A percentile compares a stretch with the other conserved stretches of the same genome.
phyloP scores from a whole-genome alignment of 495 filamentous ascomycete species.

The Hypoxylon subgilvum region DNA sequence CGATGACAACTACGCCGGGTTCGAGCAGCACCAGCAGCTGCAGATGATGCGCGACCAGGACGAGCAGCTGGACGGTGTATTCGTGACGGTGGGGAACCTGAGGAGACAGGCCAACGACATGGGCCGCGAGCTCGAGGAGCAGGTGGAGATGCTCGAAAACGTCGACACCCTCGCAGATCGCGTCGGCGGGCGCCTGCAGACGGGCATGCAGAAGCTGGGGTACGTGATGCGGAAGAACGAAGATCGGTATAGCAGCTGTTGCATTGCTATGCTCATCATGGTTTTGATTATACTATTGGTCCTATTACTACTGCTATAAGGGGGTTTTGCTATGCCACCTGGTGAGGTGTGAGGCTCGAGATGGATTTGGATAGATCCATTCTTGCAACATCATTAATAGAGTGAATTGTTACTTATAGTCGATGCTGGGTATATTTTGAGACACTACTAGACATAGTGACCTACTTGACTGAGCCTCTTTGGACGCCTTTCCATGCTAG shows the following conservation, averaged over 20 bases:
- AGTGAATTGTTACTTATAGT: slow-evolving; percentile 2
- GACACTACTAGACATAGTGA: slow-evolving; percentile 1
- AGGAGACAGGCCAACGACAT: slow-evolving; percentile 89
- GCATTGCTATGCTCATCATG: slow-evolving; percentile 83
- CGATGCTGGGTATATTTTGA: slow-evolving; percentile 32
- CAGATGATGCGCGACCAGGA: slow-evolving; percentile 96
- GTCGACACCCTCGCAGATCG: slow-evolving; percentile 83
- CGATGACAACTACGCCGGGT: slow-evolving; percentile 73
- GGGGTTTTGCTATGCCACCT: slow-evolving; percentile 8
- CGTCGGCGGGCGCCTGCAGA: slow-evolving; percentile 83
- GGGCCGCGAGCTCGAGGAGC: slow-evolving; percentile 94
- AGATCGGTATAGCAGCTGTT: slow-evolving; percentile 89
- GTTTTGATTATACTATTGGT: slow-evolving; percentile 85
- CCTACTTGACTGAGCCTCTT: slow-evolving; percentile 12
- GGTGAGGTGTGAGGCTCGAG: slow-evolving; percentile 11
- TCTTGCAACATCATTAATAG: slow-evolving; percentile 13
- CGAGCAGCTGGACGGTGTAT: slow-evolving; percentile 88
- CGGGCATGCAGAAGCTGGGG: slow-evolving; percentile 82
- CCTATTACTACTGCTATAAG: slow-evolving; percentile 64
- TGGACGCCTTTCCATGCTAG: slow-evolving; percentile 30
- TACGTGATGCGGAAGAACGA: slow-evolving; percentile 90
- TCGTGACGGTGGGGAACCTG: slow-evolving; percentile 87
- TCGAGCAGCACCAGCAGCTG: slow-evolving; percentile 89
- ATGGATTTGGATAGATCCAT: slow-evolving; percentile 8
- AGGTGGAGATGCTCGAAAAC: slow-evolving; percentile 78